Conservation (phyloP, 2,329 filamentous ascomycete species). For the Basipetospora chlamydospora region DNA sequence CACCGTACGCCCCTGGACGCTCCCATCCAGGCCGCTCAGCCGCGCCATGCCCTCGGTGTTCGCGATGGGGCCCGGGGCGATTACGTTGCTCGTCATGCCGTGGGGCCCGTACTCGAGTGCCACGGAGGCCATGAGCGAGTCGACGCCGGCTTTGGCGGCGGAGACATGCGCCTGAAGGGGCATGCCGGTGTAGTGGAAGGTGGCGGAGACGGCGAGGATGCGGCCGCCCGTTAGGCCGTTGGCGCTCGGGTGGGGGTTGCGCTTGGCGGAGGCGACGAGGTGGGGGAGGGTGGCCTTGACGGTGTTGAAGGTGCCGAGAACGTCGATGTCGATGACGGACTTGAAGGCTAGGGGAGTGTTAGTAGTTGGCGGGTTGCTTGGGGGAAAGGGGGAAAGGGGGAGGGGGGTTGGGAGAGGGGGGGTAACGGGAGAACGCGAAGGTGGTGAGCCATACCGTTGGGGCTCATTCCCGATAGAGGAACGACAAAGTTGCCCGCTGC, state of each 20-base stretch:
- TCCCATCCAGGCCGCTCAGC: slow-evolving; percentile 27
- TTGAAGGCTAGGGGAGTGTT: slow-evolving; percentile 52
- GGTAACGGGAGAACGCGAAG: too few relatives aligned
- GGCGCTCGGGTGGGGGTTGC: slow-evolving; percentile 41
- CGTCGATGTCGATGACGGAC: slow-evolving; percentile 90
- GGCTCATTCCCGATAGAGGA: slow-evolving; percentile 63
- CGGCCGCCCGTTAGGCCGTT: slow-evolving; percentile 61
- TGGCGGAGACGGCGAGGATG: slow-evolving; percentile 81
- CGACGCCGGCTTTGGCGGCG: slow-evolving; percentile 82
- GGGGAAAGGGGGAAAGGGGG: neutral
- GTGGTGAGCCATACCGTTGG: slow-evolving; percentile 37
- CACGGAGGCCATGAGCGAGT: slow-evolving; percentile 66
- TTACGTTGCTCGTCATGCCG: slow-evolving; percentile 76
- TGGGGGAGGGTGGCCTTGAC: slow-evolving; percentile 82
- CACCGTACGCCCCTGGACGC: slow-evolving; percentile 29
- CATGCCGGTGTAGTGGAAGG: slow-evolving; percentile 78
- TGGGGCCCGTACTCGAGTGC: slow-evolving; percentile 81
- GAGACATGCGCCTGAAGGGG: slow-evolving; percentile 81
- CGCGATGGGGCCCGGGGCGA: slow-evolving; percentile 74
- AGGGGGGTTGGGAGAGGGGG: neutral
- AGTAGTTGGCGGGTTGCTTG: too few relatives aligned
- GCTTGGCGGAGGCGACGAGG: slow-evolving; percentile 57
- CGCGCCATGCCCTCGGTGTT: slow-evolving; percentile 71
- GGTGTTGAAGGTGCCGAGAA: slow-evolving; percentile 86
- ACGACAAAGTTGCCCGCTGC: slow-evolving; percentile 93